Evolutionary conservation across 352 stramenopile genomes (phyloP).

Genomic region (Globisporangium megalacanthum): DNA sequence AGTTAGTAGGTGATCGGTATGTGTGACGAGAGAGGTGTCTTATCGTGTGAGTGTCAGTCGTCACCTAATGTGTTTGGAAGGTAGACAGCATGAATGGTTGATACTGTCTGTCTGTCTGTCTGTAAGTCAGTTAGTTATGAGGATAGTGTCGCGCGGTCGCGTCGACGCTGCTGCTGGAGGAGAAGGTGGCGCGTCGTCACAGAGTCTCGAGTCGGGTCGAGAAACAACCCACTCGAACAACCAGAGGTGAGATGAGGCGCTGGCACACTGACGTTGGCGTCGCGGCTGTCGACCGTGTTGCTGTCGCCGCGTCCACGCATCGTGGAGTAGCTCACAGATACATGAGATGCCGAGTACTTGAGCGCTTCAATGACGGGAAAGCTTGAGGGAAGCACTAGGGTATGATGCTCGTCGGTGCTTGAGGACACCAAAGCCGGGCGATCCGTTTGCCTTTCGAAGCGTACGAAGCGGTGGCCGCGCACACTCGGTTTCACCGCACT

Average conservation of each 20-base stretch:
- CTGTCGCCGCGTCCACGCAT: constrained; percentile 4
- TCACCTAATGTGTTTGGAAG: no score
- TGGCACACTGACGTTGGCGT: no score
- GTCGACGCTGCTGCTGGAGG: background rate
- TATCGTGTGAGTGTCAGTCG: no score
- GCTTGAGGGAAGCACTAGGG: constrained; percentile 2
- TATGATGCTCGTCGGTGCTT: background rate
- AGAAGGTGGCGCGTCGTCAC: constrained; percentile 3
- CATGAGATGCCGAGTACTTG: background rate
- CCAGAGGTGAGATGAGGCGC: no score
- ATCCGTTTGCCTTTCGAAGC: constrained; percentile 10
- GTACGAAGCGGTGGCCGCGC: constrained; percentile 11
- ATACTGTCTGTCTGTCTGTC: no score
- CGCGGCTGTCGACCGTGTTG: background rate
- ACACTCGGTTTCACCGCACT: constrained; percentile 2
- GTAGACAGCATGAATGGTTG: no score
- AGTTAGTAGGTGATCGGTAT: no score
- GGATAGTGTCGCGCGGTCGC: no score
- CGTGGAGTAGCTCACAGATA: background rate
- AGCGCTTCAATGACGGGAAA: constrained; percentile 5
- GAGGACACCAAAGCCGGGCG: background rate
- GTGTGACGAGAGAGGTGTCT: no score
- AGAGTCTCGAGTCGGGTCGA: constrained; percentile 3
- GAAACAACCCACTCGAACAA: background rate
- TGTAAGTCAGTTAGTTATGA: no score